Evolutionary conservation across 2,329 filamentous ascomycete species (phyloP), one percentile per base, ranked within the genome.

Genomic region (Fusarium domesticum): DNA sequence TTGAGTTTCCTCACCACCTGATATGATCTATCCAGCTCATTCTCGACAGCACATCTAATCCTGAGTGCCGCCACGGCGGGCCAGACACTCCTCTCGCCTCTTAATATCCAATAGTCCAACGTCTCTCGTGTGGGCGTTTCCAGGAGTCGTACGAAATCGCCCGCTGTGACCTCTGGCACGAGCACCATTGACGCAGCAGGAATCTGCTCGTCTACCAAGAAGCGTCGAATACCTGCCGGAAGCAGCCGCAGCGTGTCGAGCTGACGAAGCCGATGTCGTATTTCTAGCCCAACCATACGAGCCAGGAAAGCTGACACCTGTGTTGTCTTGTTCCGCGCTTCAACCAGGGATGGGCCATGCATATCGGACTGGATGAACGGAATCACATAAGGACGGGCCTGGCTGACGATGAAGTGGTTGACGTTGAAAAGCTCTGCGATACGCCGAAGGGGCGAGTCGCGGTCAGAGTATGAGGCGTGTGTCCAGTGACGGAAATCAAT

Each of bases 341-440:
- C 78, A 56, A 72, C 78, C 62, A 75, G 78, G 56, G 81, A 80
- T 1, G 87, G 85, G 5, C 86, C 84, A 65, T 91, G 87, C 70
- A 91, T 82, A 56, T 92, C 87, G 35, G 84, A 86, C 49, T 85
- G 83, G 5, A 95, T 74, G 58, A 96, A 93, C 0, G 91, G 91
- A 19, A 92, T 84, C 14, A 96, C 75, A 65, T 95, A 96, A 0
- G 92, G 92, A 3, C 91, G 79, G 1, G 92, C 90, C 70, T 96
- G 92, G 53, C 87, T 93, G 54, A 97, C 83, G 53, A 97, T 89
- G 69, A 95, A 96, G 71, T 96, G 91, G 63, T 96, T 95, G 41
- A 95, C 88, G 63, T 95, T 95, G 76, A 93, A 93, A 10, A 92
- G 78, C 68, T 92, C 86, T 6, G 85, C 81, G 20, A 93, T 83